phyloP scores from a whole-genome alignment of 2,329 filamentous ascomycete species.

The Cordyceps cicadae region DNA sequence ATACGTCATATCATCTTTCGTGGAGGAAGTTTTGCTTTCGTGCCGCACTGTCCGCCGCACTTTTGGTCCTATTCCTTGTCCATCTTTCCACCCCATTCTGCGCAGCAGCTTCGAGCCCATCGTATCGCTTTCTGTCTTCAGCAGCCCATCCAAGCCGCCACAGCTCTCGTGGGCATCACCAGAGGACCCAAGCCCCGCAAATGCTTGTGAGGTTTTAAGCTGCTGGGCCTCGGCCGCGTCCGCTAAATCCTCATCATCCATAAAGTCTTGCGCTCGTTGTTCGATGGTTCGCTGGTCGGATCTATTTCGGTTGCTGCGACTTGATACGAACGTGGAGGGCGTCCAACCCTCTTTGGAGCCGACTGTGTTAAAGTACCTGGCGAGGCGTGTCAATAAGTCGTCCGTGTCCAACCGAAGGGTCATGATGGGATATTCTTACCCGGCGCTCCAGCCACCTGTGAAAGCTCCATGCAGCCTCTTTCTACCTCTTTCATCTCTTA shows the following conservation, averaged over 20 bases:
- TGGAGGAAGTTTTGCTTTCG: slow-evolving; percentile 31
- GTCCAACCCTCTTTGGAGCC: slow-evolving; percentile 98
- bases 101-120: slow-evolving; percentile 79
- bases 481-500: slow-evolving; percentile 82
- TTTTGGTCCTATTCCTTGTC: slow-evolving; percentile 87
- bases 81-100: slow-evolving; percentile 92
- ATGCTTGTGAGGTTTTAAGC: slow-evolving; percentile 64
- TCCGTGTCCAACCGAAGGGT: neutral
- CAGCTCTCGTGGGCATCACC: slow-evolving; percentile 43
- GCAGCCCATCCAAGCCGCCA: slow-evolving; percentile 54
- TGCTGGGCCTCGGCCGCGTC: slow-evolving; percentile 72
- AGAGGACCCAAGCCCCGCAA: slow-evolving; percentile 66
- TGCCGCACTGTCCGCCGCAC: slow-evolving; percentile 66
- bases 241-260: slow-evolving; percentile 93
- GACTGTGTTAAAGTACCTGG: slow-evolving; percentile 92
- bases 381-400: neutral
- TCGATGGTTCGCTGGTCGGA: slow-evolving; percentile 39
- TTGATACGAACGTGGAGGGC: slow-evolving; percentile 85
- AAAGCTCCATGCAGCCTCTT: slow-evolving; percentile 94
- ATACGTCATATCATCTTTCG: slow-evolving; percentile 44
- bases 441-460: slow-evolving; percentile 92
- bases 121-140: slow-evolving; percentile 67
- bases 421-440: slow-evolving; percentile 45
- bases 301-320: slow-evolving; percentile 68
- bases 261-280: slow-evolving; percentile 77